A percentile compares a stretch with the other conserved stretches of the same genome.
Conservation (phyloP, 1,284 basidiomycete species). For the Thecaphora thlaspeos region DNA sequence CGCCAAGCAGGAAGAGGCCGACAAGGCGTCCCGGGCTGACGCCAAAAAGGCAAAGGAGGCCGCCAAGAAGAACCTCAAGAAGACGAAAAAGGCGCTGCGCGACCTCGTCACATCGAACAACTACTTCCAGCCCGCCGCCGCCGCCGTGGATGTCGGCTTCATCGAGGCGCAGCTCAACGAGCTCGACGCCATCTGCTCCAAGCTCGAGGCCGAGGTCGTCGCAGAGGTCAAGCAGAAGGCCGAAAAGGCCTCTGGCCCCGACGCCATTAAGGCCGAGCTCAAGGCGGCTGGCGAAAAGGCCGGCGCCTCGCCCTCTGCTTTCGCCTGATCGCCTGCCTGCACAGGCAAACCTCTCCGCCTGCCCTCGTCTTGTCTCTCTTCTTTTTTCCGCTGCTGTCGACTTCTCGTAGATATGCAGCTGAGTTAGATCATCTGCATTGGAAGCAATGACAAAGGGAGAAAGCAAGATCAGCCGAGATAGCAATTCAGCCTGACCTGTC, state of each 20-base stretch:
- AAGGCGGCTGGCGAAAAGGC: constrained; percentile 61
- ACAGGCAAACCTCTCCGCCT: neutral
- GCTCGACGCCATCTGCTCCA: constrained; percentile 62
- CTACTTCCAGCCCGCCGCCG: constrained; percentile 63
- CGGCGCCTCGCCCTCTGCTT: constrained; percentile 44
- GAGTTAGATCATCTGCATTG: too few relatives aligned
- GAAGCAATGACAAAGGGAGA: too few relatives aligned
- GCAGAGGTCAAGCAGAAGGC: constrained; percentile 62
- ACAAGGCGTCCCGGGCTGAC: constrained; percentile 69
- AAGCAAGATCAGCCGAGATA: too few relatives aligned
- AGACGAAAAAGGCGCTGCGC: constrained; percentile 56
- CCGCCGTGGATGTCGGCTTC: constrained; percentile 60
- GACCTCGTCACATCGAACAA: constrained; percentile 63
- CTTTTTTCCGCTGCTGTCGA: too few relatives aligned
- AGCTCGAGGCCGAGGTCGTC: constrained; percentile 62
- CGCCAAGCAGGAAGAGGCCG: constrained; percentile 62
- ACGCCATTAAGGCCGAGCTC: constrained; percentile 60
- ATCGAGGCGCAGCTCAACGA: constrained; percentile 65
- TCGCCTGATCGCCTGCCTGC: constrained; percentile 19
- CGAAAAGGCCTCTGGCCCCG: constrained; percentile 49
- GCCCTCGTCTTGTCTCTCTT: neutral
- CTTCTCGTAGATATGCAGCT: too few relatives aligned
- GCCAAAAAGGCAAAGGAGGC: constrained; percentile 90
- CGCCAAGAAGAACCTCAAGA: constrained; percentile 57
- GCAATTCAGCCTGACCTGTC: too few relatives aligned